A percentile compares a stretch with the other conserved stretches of the same genome.
Evolutionary conservation across 805 yeast species (phyloP).

Genomic region (Komagataella kurtzmanii): DNA sequence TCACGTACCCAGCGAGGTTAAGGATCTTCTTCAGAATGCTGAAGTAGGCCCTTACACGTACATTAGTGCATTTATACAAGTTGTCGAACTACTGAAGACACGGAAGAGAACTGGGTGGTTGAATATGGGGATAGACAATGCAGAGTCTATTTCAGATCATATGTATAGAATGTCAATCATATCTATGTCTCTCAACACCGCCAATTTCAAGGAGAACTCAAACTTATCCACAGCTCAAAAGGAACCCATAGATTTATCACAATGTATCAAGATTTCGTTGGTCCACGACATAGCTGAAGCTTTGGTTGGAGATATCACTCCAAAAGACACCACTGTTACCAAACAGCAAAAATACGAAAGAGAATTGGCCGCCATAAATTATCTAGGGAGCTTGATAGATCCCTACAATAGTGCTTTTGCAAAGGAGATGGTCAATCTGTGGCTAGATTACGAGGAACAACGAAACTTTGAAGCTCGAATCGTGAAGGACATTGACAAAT

Average conservation of each 20-base stretch:
- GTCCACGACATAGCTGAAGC: slow-evolving; percentile 93
- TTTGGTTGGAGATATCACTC: slow-evolving; percentile 89
- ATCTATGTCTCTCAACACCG: slow-evolving; percentile 47
- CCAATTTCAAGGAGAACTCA: slow-evolving; percentile 10
- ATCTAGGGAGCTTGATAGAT: slow-evolving; percentile 42
- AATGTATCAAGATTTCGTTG: slow-evolving; percentile 75
- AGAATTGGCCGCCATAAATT: slow-evolving; percentile 61
- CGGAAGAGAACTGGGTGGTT: slow-evolving; percentile 93
- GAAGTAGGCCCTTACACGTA: slow-evolving; percentile 11
- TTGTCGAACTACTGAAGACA: slow-evolving; percentile 57
- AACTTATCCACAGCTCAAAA: slow-evolving; percentile 5
- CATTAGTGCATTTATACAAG: slow-evolving; percentile 30
- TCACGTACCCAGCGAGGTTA: slow-evolving; percentile 25
- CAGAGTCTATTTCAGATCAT: slow-evolving; percentile 81
- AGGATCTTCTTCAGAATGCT: slow-evolving; percentile 13
- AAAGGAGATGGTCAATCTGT: slow-evolving; percentile 49
- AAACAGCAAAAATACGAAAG: slow-evolving; percentile 78
- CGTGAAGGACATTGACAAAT: slow-evolving; percentile 90
- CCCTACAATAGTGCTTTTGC: slow-evolving; percentile 58
- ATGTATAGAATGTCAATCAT: slow-evolving; percentile 90
- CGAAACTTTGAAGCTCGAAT: slow-evolving; percentile 72
- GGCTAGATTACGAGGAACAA: slow-evolving; percentile 86
- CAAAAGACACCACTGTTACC: slow-evolving; percentile 49
- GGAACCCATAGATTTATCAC: slow-evolving; percentile 39
- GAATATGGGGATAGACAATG: slow-evolving; percentile 41